phyloP scores from a whole-genome alignment of 768 basidiomycete species.

The Rhizopogon vinicolor region DNA sequence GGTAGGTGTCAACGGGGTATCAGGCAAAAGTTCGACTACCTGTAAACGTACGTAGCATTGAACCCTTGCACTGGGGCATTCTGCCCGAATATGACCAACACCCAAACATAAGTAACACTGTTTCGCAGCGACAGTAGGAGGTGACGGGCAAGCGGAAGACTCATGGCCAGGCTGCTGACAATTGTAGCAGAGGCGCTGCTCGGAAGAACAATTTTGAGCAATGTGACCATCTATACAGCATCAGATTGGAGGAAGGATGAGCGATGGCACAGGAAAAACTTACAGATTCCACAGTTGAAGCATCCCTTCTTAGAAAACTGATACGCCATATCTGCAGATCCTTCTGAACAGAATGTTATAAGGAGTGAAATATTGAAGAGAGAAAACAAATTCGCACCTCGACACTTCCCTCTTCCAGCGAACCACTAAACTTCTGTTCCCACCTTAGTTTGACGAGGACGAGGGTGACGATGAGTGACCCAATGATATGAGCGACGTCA shows the following conservation, averaged over 20 bases:
- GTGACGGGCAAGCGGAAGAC: conserved; percentile 81
- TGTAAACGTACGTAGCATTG: conserved; percentile 66
- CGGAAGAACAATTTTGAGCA: conserved; percentile 87
- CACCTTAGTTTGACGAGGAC: conserved; percentile 61
- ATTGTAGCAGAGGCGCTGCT: conserved; percentile 89
- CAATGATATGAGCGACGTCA: conserved; percentile 11
- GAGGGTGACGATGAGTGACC: conserved; percentile 35
- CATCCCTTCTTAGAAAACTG: conserved; percentile 85
- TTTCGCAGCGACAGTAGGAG: conserved; percentile 77
- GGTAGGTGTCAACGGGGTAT: conserved; percentile 2
- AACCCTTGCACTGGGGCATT: conserved; percentile 76
- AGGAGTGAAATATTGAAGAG: conserved; percentile 10
- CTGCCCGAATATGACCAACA: conserved; percentile 86
- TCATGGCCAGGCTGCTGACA: conserved; percentile 95
- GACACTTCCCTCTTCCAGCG: conserved; percentile 72
- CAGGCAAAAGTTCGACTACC: conserved; percentile 19
- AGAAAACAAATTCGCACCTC: conserved; percentile 39
- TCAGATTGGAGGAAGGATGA: conserved; percentile 12
- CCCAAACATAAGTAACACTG: conserved; percentile 94
- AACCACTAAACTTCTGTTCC: conserved; percentile 60
- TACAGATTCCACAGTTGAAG: conserved; percentile 92
- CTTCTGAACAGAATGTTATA: conserved; percentile 25
- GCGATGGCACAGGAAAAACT: conserved; percentile 28
- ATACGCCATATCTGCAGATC: conserved; percentile 60
- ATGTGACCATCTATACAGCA: conserved; percentile 75